These are phyloP conservation scores for Leccinum sublutescens DNA, from an alignment of 768 basidiomycete species.

Conservation along the genomic window DNA sequence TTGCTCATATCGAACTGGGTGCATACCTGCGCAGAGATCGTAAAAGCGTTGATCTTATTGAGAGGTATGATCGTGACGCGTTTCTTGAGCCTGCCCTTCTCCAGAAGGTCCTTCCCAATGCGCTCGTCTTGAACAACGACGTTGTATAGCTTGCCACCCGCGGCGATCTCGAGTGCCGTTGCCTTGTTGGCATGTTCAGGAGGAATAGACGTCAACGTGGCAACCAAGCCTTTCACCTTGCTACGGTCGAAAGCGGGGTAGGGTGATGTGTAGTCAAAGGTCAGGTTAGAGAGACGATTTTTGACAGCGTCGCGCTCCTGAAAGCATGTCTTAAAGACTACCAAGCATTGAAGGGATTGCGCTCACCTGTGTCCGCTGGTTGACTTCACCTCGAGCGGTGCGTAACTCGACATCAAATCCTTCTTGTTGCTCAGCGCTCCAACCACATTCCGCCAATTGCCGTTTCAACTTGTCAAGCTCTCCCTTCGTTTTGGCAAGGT, in stretches of 20 bases:
- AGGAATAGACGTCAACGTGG: constrained; percentile 78
- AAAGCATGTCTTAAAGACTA: constrained; percentile 7
- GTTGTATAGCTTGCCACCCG: constrained; percentile 87
- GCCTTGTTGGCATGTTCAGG: constrained; percentile 71
- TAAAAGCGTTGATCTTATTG: constrained; percentile 79
- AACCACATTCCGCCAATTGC: constrained; percentile 60
- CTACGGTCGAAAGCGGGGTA: constrained; percentile 75
- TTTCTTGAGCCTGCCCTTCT: constrained; percentile 75
- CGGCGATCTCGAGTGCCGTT: constrained; percentile 90
- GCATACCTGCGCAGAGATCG: constrained; percentile 48
- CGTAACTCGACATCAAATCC: constrained; percentile 50
- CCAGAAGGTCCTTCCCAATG: constrained; percentile 80
- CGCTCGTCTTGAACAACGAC: constrained; percentile 92
- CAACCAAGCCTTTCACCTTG: constrained; percentile 91
- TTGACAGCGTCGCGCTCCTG: constrained; percentile 71
- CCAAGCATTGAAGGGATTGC: neutral
- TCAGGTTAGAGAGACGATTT: constrained; percentile 63
- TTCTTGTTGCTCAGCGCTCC: constrained; percentile 74
- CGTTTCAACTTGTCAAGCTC: constrained; percentile 57
- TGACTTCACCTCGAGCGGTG: constrained; percentile 53
- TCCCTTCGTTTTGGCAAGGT: constrained; percentile 55
- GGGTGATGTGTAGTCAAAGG: constrained; percentile 83
- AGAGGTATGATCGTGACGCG: constrained; percentile 93
- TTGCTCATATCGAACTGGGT: neutral
- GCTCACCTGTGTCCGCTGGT: constrained; percentile 61